Conservation (phyloP, 2,329 filamentous ascomycete genomes). For the Penicillium sp. region DNA sequence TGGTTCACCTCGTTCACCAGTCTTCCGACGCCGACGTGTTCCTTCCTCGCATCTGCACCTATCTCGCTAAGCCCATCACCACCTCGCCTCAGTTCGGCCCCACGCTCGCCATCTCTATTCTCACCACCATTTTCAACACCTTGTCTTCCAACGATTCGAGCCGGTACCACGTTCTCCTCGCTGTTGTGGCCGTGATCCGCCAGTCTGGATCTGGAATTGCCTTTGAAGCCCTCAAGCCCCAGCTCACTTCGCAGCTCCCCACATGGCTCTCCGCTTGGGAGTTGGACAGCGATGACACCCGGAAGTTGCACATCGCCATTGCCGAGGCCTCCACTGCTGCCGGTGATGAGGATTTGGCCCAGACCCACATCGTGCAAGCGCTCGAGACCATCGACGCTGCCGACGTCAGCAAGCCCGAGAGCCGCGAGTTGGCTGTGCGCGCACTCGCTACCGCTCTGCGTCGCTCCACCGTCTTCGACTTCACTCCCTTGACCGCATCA, state of each 20-base stretch:
- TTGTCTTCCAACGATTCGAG: conserved; percentile 72
- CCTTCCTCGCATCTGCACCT: conserved; percentile 82
- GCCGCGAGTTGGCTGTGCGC: conserved; percentile 59
- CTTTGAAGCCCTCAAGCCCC: conserved; percentile 80
- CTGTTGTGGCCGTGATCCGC: conserved; percentile 81
- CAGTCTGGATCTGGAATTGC: conserved; percentile 65
- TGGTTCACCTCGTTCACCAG: conserved; percentile 88
- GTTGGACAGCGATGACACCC: conserved; percentile 74
- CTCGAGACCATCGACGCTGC: conserved; percentile 70
- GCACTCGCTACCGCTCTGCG: conserved; percentile 66
- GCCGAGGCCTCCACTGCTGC: conserved; percentile 76
- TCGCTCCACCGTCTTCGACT: conserved; percentile 67
- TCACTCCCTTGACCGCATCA: conserved; percentile 67
- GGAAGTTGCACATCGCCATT: conserved; percentile 79
- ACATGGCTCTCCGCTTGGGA: conserved; percentile 82
- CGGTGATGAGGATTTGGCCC: conserved; percentile 73
- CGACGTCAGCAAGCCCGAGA: conserved; percentile 54
- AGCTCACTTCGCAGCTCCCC: conserved; percentile 74
- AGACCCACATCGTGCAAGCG: conserved; percentile 70
- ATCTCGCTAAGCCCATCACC: conserved; percentile 81
- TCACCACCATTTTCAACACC: conserved; percentile 97
- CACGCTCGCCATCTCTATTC: conserved; percentile 80
- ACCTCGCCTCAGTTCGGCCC: conserved; percentile 82
- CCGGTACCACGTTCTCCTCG: conserved; percentile 85
- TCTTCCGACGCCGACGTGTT: conserved; percentile 81